Evolutionary conservation across 371 early-diverging fungal genomes (phyloP).

Genomic region (Circinella umbellata): DNA sequence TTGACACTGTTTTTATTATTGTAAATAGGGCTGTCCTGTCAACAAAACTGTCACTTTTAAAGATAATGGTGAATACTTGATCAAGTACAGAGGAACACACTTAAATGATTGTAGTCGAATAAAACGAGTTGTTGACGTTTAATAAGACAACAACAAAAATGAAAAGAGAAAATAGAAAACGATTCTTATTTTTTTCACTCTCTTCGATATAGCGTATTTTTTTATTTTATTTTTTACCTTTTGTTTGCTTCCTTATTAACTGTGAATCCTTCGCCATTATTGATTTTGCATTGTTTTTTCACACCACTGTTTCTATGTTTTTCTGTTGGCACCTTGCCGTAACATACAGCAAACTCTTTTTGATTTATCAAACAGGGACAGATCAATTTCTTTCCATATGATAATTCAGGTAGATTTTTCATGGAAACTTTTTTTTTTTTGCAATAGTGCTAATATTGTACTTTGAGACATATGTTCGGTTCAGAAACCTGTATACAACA

Average conservation of each 20-base stretch:
- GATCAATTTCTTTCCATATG: neutral
- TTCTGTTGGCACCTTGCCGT: too few relatives aligned
- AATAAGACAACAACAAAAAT: neutral
- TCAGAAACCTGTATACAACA: neutral
- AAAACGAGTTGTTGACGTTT: slow-evolving; percentile 28
- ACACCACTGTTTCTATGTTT: neutral
- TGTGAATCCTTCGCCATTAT: neutral
- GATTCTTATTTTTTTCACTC: neutral
- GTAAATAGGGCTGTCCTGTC: slow-evolving; percentile 39
- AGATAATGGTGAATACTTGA: slow-evolving; percentile 51
- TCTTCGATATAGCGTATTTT: neutral
- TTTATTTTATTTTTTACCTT: neutral
- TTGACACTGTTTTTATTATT: neutral
- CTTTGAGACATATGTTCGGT: neutral
- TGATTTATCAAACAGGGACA: slow-evolving; percentile 8
- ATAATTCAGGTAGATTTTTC: neutral
- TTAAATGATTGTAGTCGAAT: slow-evolving; percentile 42
- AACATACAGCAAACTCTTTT: neutral
- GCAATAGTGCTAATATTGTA: neutral
- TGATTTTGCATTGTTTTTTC: neutral
- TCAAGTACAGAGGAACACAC: slow-evolving; percentile 58
- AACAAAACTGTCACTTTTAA: slow-evolving; percentile 62
- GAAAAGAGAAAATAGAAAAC: neutral
- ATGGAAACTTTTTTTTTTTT: neutral
- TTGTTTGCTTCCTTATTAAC: neutral